Evolutionary conservation across 108 stramenopile genomes (phyloP).

Genomic region (Cyclotella atomus): DNA sequence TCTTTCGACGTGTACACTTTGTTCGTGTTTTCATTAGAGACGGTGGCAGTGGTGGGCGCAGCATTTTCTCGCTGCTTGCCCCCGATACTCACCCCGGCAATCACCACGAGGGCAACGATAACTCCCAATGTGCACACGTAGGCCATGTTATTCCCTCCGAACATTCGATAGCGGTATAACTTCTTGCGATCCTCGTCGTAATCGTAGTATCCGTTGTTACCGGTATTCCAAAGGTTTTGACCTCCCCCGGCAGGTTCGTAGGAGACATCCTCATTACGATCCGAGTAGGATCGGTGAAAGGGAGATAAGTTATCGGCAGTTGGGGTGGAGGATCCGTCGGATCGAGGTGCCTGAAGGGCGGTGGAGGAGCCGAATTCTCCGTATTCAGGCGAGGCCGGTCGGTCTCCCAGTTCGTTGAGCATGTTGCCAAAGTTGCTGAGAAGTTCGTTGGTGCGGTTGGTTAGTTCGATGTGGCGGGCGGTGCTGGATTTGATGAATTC

Average conservation of each 20-base stretch:
- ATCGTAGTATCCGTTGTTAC: not conserved
- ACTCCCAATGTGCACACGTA: conserved; percentile 2
- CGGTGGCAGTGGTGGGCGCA: not conserved
- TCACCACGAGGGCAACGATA: not conserved
- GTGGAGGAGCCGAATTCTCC: not conserved
- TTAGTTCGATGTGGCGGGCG: conserved; percentile 18
- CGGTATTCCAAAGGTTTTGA: not conserved
- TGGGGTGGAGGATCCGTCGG: not conserved
- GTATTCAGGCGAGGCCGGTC: not conserved
- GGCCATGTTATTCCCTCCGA: not conserved
- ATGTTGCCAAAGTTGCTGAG: conserved; percentile 8
- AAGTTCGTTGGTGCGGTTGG: conserved; percentile 15
- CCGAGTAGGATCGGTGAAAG: not conserved
- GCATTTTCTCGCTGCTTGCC: not conserved
- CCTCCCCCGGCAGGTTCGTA: not conserved
- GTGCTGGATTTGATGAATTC: not conserved
- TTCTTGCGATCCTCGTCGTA: conserved; percentile 10
- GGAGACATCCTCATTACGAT: conserved; percentile 3
- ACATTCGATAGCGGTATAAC: not conserved
- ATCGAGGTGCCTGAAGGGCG: not conserved
- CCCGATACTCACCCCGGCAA: not conserved
- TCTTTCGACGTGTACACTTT: not conserved
- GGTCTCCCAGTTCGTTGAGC: conserved; percentile 5
- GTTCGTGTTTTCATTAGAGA: not conserved
- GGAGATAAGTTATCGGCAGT: not conserved